Percentiles rank a stretch among this genome's conserved stretches.
Evolutionary conservation across 139 green algal species (phyloP).

Genomic region (Choricystis sp.): DNA sequence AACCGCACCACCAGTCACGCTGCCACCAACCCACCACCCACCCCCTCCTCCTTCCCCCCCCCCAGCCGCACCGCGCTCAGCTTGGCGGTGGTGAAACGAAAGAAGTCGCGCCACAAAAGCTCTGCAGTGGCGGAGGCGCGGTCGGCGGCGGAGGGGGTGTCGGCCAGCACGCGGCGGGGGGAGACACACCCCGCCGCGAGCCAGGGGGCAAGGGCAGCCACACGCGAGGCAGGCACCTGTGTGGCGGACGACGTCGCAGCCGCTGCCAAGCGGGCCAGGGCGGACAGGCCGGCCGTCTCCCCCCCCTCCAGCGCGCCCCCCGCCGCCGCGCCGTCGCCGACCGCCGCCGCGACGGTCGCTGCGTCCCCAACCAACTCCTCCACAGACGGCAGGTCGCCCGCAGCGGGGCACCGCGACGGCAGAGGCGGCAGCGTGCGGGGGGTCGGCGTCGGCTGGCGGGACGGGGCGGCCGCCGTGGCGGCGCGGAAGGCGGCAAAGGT

Average conservation of each 20-base stretch:
- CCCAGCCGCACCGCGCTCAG: background rate
- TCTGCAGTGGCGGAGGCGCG: constrained; percentile 3
- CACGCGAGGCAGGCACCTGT: background rate
- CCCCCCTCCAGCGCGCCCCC: constrained; percentile 21
- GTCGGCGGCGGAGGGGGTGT: constrained; percentile 1
- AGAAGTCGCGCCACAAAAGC: constrained; percentile 74
- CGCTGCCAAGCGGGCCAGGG: constrained; percentile 36
- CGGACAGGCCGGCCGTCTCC: constrained; percentile 50
- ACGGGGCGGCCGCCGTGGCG: constrained; percentile 13
- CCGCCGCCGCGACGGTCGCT: background rate
- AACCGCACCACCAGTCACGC: background rate
- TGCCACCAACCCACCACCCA: background rate
- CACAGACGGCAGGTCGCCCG: background rate
- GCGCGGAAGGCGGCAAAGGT: constrained; percentile 2
- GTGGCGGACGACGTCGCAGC: background rate
- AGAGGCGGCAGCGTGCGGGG: constrained; percentile 35
- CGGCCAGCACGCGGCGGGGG: constrained; percentile 32
- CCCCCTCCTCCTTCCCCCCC: background rate
- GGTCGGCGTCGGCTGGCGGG: constrained; percentile 39
- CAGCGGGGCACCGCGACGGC: background rate
- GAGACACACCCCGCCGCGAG: constrained; percentile 68
- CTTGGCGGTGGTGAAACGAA: constrained; percentile 39
- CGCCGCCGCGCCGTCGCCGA: background rate
- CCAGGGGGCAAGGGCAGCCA: constrained; percentile 45
- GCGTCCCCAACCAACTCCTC: background rate